Base-by-base conservation (phyloP, 768 basidiomycete species). In the Boletus sp. region DNA sequence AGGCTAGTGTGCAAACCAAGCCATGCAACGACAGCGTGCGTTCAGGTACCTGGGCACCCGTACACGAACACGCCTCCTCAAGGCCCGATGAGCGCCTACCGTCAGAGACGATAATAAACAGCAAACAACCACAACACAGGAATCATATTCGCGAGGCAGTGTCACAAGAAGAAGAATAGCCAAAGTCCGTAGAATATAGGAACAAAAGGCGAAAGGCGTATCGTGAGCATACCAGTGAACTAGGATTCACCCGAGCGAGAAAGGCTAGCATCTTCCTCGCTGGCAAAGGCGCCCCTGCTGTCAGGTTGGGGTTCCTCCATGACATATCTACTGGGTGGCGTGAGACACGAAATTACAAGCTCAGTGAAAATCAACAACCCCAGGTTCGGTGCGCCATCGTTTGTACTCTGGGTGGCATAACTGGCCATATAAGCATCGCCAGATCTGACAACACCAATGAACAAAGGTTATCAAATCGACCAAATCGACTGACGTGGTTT, bases 11-110 rank as follows among this genome's bases (percentile, higher is more conserved):
- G 10, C 33, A 21, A 39, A 47, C 32, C 32, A 52, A 54, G 21
- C 56, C 60, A 63, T 54, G 60, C 58, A 51, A 64, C 35, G 47
- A 27, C 51, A 51, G 49, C 56, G 53, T 67, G 65, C 53, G 51
- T 51, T 56, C 58, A 61, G 62, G 59, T 64, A 53, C 56, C 61
- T 58, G 30, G 49, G 37, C 23, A 51, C 34, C 23, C 25, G 34
- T 10, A 41, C 43, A 47, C 38, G 11, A 34, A 33, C 45, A 58
- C 14, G 27, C 41, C n/a, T 44, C 29, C 34, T 34, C 56, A 39
- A 46, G 49, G 37, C n/a, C 17, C 29, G 17, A 33, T 23, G 30
- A 49, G 39, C 39, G 39, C 44, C 42, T 27, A 53, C 23, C 29
- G 29, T 30, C 27, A 52, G 33, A 38, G 48, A 51, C 6, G 32